Evolutionary conservation across 192 early-diverging fungal genomes (phyloP), one percentile per base, ranked within the genome.

Genomic region (Oehlia diaphana): DNA sequence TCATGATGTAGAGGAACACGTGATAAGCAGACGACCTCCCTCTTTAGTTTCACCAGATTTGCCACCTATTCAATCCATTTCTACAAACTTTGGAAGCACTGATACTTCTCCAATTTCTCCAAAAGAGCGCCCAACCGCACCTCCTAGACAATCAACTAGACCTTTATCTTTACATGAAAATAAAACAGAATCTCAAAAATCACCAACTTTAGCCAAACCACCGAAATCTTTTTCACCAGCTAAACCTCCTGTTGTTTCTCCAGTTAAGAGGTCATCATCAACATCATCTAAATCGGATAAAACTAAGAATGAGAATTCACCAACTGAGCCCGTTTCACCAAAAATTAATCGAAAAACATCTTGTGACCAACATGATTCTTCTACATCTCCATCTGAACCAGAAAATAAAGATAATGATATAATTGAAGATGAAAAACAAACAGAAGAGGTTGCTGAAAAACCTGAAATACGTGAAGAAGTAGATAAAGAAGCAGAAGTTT

Each of bases 181-280:
- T 63, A 84, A 81, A 47, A 69, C 84, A 12, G 82, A 80, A 13
- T 72, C 85, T 21, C 73, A 74, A 44, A 81, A 74, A 33, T 82
- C 83, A 5, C 63, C 82, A 31, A 75, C 84, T 3, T 78, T 86
- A 69, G 81, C 84, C 7, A 78, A 81, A 61, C 84, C 84, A 12
- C 80, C 42, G 73, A 47, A 81, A n/a, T 31, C 74, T 13, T 76
- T 64, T 76, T 23, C 74, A n/a, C 74, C 58, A 23, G 74, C 73
- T 0, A 79, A 82, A 26, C 58, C 82, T 8, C 84, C 84, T 42
- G 7, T 77, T 0, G 80, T 83, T 10, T 75, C 74, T 10, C 64
- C 61, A 13, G 76, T 80, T 23, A 65, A 65, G 12, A 65, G 23
- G 8, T 65, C 63, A 10, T 10, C 63, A 65, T 65, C 63, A 9